Conservation (phyloP, 208 protist species). For the Acanthamoeba castellanii region DNA sequence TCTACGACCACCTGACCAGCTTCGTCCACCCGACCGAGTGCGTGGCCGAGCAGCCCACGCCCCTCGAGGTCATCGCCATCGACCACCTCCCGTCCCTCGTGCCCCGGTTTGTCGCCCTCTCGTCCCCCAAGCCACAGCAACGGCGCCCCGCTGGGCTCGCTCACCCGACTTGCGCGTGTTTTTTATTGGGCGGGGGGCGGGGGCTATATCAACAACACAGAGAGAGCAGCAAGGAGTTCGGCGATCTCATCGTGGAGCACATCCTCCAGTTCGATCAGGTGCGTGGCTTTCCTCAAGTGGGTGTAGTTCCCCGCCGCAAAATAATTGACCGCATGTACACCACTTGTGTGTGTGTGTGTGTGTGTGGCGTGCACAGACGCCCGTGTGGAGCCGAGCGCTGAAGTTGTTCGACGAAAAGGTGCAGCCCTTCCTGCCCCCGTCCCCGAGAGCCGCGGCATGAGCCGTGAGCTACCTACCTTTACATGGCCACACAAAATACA, state of each 20-base stretch:
- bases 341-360: background rate
- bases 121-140: too few relatives aligned
- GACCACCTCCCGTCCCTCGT: constrained; percentile 89
- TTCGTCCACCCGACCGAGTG: constrained; percentile 84
- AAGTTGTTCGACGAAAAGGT: constrained; percentile 31
- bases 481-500: too few relatives aligned
- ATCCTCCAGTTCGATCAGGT: constrained; percentile 4
- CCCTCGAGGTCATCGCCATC: constrained; percentile 87
- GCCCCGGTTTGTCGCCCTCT: constrained; percentile 70
- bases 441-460: background rate
- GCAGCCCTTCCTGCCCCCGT: background rate
- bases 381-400: background rate
- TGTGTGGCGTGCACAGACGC: background rate
- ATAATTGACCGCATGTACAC: background rate
- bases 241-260: constrained; percentile 28
- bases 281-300: background rate
- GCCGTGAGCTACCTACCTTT: background rate
- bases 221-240: constrained; percentile 73
- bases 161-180: too few relatives aligned
- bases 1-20: constrained; percentile 84
- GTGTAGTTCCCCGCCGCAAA: too few relatives aligned
- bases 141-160: too few relatives aligned
- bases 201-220: background rate
- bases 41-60: background rate
- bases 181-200: too few relatives aligned